Percentiles rank a stretch among this genome's conserved stretches.
These are phyloP conservation scores for Apophysomyces sp. DNA, from an alignment of 371 early-diverging fungal species.

Conservation along the genomic window DNA sequence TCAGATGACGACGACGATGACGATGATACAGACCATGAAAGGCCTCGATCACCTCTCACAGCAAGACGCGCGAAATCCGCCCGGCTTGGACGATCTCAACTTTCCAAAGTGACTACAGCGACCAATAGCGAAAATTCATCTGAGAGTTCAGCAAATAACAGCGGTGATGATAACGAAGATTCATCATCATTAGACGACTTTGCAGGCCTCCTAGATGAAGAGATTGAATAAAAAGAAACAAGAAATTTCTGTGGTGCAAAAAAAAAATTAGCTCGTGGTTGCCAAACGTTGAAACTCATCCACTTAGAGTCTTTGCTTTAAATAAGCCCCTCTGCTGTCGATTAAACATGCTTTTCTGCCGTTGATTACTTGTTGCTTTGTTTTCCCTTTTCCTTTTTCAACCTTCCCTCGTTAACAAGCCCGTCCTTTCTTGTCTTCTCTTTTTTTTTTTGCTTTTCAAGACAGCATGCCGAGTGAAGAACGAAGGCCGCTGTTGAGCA, in stretches of 20 bases:
- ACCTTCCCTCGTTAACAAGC: slow-evolving; percentile 2
- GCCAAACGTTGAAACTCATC: background rate
- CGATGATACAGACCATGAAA: background rate
- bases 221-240: slow-evolving; percentile 23
- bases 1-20: slow-evolving; percentile 34
- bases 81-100: slow-evolving; percentile 26
- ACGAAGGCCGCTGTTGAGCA: slow-evolving; percentile 28
- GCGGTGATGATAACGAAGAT: slow-evolving; percentile 19
- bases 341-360: background rate
- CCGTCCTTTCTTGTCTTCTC: background rate
- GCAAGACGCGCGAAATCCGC: slow-evolving; percentile 14
- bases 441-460: no score
- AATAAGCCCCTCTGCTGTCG: background rate
- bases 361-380: background rate
- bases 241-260: slow-evolving; percentile 10
- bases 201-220: slow-evolving; percentile 37
- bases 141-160: slow-evolving; percentile 5
- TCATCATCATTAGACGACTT: slow-evolving; percentile 32
- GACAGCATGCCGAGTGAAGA: slow-evolving; percentile 24
- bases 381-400: slow-evolving; percentile 6
- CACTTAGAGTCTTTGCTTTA: background rate
- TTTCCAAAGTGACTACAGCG: slow-evolving; percentile 31
- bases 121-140: slow-evolving; percentile 10
- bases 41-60: slow-evolving; percentile 13
- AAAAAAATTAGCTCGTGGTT: background rate